Base-by-base conservation (phyloP, 2,329 filamentous ascomycete species). In the Aspergillus ochraceus region DNA sequence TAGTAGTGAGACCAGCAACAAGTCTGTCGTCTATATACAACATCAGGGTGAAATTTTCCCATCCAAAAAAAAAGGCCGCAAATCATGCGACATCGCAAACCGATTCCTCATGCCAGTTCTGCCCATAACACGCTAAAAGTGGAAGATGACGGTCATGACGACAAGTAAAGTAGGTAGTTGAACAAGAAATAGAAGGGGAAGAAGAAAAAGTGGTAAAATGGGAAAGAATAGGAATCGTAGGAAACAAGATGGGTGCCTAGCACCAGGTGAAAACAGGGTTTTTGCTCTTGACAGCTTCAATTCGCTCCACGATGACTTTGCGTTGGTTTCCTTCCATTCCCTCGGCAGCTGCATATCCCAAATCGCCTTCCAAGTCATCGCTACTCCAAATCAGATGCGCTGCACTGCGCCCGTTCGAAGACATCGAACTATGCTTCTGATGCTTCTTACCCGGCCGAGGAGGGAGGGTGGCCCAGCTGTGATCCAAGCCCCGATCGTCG, bases 261-360 rank as follows among this genome's bases (percentile, higher is more conserved):
- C 95, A 99, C 91, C 95, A 99, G 49, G 91, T 97, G 77, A 99
- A 99, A 32, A 99, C 92, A 2, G 95, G 95, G 73, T 96, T 96
- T 74, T 90, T 90, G 72, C 88, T 91, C 83, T 98, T 98, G 63
- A 99, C 95, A 61, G 94, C 90, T 81, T 99, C 95, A 60, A 99
- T 79, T 64, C 95, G 84, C 81, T 99, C 95, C 52, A 99, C 93
- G 81, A 99, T 98, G 52, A 99, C 95, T 77, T 95, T 96, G 69
- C 93, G 86, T 74, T 90, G 88, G 70, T 92, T 91, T 12, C 91
- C 91, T 76, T 98, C 95, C 86, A 96, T 92, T 26, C 92, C 95
- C 74, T 94, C 91, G 0, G 95, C 95, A 1, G 93, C 94, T 11
- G 93, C 92, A 77, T 96, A 99, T 10, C 95, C 95, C 29, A 99